Conservation (phyloP, 164 flowering plant species). For the Kalanchoe fedtschenkoi region DNA sequence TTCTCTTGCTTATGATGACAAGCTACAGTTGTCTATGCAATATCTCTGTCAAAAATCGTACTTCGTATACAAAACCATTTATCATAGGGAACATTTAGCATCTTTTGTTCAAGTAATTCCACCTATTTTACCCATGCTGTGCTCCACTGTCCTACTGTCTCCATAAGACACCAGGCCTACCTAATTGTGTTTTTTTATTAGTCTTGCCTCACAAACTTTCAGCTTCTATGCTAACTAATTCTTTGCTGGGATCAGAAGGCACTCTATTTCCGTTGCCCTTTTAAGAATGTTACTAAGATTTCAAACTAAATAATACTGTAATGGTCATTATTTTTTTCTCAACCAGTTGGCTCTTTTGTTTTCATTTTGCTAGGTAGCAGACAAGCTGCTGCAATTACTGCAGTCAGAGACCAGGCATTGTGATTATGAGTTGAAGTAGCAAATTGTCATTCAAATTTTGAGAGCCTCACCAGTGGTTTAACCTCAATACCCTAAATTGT, state of each 20-base stretch:
- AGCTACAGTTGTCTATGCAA: neutral
- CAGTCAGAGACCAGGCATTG: neutral
- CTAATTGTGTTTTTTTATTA: neutral
- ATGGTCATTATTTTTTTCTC: neutral
- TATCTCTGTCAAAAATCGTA: neutral
- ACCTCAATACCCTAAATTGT: neutral
- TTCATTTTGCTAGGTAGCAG: neutral
- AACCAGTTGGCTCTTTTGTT: neutral
- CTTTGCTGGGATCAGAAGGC: no score
- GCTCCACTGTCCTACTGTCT: neutral
- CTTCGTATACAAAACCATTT: neutral
- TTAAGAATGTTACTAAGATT: no score
- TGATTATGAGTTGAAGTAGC: neutral
- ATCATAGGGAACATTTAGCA: neutral
- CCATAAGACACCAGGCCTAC: neutral
- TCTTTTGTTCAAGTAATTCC: no score
- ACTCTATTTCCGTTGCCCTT: no score
- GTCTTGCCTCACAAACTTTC: neutral
- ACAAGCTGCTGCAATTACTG: no score
- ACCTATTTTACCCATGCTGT: neutral
- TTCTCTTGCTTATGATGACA: neutral
- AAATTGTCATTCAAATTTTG: neutral
- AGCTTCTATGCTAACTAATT: no score
- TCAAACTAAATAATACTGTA: neutral
- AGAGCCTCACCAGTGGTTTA: neutral